Percentiles rank a stretch among this genome's conserved stretches.
Conservation (phyloP, 306 rosid species). For the Begonia loranthoides region DNA sequence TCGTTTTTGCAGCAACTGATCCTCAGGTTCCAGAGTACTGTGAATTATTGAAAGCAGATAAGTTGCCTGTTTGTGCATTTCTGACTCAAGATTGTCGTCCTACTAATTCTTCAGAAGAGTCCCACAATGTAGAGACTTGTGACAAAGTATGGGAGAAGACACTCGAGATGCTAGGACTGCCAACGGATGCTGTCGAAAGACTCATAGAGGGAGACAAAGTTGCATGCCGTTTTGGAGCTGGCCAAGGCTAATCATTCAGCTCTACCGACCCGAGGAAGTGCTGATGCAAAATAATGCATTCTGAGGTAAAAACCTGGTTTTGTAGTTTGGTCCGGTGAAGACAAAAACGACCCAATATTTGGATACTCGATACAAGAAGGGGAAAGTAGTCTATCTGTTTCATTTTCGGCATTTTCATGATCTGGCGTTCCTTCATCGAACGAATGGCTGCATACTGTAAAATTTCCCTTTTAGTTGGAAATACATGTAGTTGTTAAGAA, state of each 20-base stretch:
- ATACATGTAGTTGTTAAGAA: no score
- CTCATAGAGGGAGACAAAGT: constrained; percentile 68
- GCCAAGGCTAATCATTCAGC: not conserved
- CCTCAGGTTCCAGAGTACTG: constrained; percentile 88
- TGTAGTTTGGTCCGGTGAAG: no score
- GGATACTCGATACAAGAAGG: no score
- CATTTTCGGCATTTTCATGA: no score
- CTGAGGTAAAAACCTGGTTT: no score
- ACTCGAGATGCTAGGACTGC: constrained; percentile 71
- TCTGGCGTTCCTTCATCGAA: no score
- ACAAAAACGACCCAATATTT: no score
- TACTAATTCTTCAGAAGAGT: constrained; percentile 82
- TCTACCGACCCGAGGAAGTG: no score
- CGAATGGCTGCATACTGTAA: no score
- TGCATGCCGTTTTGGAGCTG: constrained; percentile 43
- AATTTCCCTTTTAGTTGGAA: no score
- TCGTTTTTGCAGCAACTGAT: constrained; percentile 87
- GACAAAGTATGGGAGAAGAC: constrained; percentile 86
- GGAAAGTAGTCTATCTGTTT: no score
- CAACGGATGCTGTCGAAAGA: constrained; percentile 64
- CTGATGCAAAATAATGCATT: no score
- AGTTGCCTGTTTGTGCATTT: constrained; percentile 85
- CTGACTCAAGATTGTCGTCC: constrained; percentile 87
- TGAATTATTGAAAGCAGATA: constrained; percentile 69
- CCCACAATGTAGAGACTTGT: constrained; percentile 47